Base-by-base conservation (phyloP, 495 filamentous ascomycete species). In the Pseudevernia furfuracea region DNA sequence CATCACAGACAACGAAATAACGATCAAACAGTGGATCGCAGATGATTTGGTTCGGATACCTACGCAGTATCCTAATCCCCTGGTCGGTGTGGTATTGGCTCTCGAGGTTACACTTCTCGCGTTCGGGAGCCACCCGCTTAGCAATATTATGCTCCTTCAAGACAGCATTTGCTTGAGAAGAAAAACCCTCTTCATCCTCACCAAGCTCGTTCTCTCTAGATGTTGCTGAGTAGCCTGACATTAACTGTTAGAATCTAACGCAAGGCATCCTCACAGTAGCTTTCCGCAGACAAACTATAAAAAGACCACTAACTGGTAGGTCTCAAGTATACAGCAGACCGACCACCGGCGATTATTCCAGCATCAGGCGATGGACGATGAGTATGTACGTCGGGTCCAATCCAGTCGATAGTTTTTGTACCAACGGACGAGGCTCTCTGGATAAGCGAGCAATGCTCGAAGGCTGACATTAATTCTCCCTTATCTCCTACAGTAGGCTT, bases 321-420 rank as follows among this genome's bases (percentile, higher is more conserved):
- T 28, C 81, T 80, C 19, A 83, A 66, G 62, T 82, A 83, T 1
- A 80, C 80, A 15, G 77, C 72, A 19, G 46, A 34, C 46, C 25
- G 44, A 11, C 57, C 58, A 36, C 46, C n/a, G 11, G 63, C 15
- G 19, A 57, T 11, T 19, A 37, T 46, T 1, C 6, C 58, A 7
- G 58, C 46, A 23, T 66, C 46, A 28, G 58, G 25, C 7, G 63
- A 23, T 21, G 58, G 63, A 30, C 23, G 36, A 61, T 61, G 58
- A 21, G 43, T 34, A 32, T 63, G 37, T 17, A 63, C 21, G 7
- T 19, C 19, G 5, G 60, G 34, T 17, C 49, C 49, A 56, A 41
- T 62, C 60, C 60, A 62, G 32, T 56, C 60, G n/a, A 25, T 28
- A 38, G 60, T 48, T 39, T 46, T 25, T 11, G 61, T 38, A 19